A percentile compares a stretch with the other conserved stretches of the same genome.
Evolutionary conservation across 352 stramenopile species (phyloP).

Genomic region (Phytophthora tubulina): DNA sequence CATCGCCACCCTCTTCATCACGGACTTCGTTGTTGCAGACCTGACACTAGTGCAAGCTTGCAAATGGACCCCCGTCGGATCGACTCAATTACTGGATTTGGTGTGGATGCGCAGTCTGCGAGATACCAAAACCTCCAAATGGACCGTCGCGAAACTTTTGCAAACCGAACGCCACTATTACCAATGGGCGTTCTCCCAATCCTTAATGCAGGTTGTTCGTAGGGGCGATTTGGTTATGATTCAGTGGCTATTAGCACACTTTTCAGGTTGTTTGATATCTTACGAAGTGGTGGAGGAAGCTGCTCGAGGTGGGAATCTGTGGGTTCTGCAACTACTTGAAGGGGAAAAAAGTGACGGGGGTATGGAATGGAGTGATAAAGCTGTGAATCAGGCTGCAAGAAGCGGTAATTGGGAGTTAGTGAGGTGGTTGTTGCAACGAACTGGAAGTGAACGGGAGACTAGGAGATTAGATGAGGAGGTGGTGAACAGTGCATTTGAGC

Average conservation of each 20-base stretch:
- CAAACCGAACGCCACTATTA: conserved; percentile 15
- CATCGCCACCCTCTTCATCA: neutral
- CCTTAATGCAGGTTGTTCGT: neutral
- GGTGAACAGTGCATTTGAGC: conserved; percentile 13
- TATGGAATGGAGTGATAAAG: neutral
- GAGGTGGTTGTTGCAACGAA: conserved; percentile 11
- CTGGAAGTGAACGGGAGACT: neutral
- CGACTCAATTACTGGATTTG: conserved; percentile 5
- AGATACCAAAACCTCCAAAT: neutral
- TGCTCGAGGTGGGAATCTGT: conserved; percentile 11
- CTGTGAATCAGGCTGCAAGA: conserved; percentile 4
- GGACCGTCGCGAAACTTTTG: conserved; percentile 14
- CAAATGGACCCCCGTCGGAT: neutral
- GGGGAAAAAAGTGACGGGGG: neutral
- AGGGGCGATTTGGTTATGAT: neutral
- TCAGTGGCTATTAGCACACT: conserved; percentile 20
- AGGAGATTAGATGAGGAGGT: conserved; percentile 1
- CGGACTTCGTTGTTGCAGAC: conserved; percentile 14
- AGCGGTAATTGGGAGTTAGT: conserved; percentile 12
- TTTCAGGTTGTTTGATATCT: conserved; percentile 2
- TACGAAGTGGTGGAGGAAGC: conserved; percentile 17
- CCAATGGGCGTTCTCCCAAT: conserved; percentile 4
- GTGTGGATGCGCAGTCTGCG: conserved; percentile 13
- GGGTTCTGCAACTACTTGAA: conserved; percentile 21
- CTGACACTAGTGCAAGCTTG: conserved; percentile 3